Percentiles rank a stretch among this genome's conserved stretches.
Evolutionary conservation across 805 yeast species (phyloP).

Genomic region (Lipomyces spencermartinsiae): DNA sequence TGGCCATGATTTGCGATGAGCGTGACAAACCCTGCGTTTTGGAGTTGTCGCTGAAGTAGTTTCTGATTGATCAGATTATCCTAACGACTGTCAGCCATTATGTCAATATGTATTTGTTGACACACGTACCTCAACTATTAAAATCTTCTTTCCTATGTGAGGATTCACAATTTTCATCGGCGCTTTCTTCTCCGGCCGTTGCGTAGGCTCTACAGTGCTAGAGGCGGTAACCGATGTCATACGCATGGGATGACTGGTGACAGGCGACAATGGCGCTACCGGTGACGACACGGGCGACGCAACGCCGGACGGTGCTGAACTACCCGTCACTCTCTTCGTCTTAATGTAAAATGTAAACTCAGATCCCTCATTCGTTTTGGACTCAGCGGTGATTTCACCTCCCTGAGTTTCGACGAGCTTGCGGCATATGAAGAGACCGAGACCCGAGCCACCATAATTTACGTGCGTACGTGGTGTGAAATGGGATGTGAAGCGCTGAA

Average conservation of each 20-base stretch:
- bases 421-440: slow-evolving; percentile 87
- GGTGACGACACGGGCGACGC: slow-evolving; percentile 10
- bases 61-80: slow-evolving; percentile 94
- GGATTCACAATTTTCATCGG: slow-evolving; percentile 1
- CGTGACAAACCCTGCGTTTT: slow-evolving; percentile 75
- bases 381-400: slow-evolving; percentile 77
- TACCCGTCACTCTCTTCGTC: slow-evolving; percentile 5
- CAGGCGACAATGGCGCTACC: neutral
- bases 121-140: slow-evolving; percentile 71
- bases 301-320: neutral
- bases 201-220: neutral
- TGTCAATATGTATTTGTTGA: neutral
- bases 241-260: neutral
- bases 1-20: slow-evolving; percentile 90
- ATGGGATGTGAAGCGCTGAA: slow-evolving; percentile 97
- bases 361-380: slow-evolving; percentile 81
- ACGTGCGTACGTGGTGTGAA: slow-evolving; percentile 84
- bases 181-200: neutral
- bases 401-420: slow-evolving; percentile 91
- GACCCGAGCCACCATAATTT: slow-evolving; percentile 94
- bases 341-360: slow-evolving; percentile 79
- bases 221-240: neutral
- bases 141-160: slow-evolving; percentile 50
- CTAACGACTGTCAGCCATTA: slow-evolving; percentile 44
- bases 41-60: slow-evolving; percentile 86